These are phyloP conservation scores for Hanseniaspora nectarophila DNA, from an alignment of 805 yeast genomes.

Conservation along the genomic window DNA sequence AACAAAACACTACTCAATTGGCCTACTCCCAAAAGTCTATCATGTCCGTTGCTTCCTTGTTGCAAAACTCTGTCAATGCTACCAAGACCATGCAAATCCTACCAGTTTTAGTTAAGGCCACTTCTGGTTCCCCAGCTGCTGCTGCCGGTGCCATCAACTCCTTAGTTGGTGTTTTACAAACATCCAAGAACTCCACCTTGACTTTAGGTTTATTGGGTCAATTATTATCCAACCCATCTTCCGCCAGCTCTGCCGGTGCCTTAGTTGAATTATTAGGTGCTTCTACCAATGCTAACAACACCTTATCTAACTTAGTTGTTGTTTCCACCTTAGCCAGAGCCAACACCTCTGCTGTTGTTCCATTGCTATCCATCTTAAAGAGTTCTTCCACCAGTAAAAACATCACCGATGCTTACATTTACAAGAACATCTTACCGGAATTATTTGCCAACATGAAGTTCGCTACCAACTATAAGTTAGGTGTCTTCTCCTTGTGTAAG, in stretches of 20 bases:
- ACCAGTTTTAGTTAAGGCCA: conserved; percentile 18
- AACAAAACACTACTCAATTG: conserved; percentile 19
- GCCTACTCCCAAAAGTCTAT: conserved; percentile 20
- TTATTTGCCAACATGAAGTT: conserved; percentile 23
- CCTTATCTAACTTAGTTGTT: conserved; percentile 19
- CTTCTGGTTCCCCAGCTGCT: conserved; percentile 21
- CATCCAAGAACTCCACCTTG: conserved; percentile 20
- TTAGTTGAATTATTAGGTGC: conserved; percentile 12
- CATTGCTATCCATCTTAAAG: conserved; percentile 11
- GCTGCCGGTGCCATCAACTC: conserved; percentile 22
- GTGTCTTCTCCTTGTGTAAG: conserved; percentile 26
- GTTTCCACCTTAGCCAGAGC: conserved; percentile 14
- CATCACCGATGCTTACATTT: conserved; percentile 20
- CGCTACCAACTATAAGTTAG: conserved; percentile 24
- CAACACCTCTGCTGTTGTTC: conserved; percentile 10
- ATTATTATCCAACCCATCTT: not conserved
- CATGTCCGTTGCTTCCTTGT: conserved; percentile 19
- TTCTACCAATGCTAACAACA: conserved; percentile 16
- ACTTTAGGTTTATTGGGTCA: conserved; percentile 19
- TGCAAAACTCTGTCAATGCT: conserved; percentile 20
- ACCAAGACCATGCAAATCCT: conserved; percentile 20
- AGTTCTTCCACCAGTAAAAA: conserved; percentile 1
- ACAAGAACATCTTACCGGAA: conserved; percentile 20
- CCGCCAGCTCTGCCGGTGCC: conserved; percentile 2
- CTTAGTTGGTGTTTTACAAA: conserved; percentile 18